Evolutionary conservation across 805 yeast genomes (phyloP), one percentile per base, ranked within the genome.

Genomic region (Myxozyma neotropica): DNA sequence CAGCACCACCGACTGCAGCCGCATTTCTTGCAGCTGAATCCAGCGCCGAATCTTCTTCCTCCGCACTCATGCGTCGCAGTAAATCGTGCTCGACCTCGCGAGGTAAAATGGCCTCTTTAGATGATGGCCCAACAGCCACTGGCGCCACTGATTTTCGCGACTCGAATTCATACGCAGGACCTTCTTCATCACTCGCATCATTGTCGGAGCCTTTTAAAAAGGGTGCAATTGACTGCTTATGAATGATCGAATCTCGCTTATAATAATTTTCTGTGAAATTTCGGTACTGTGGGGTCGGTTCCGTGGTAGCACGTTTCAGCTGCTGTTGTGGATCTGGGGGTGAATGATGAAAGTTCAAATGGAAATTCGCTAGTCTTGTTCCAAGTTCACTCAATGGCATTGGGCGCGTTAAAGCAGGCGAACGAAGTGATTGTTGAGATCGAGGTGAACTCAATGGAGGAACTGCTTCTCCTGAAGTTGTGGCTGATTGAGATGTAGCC

Each of bases 1-100:
- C n/a, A n/a, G n/a, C n/a, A n/a, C n/a, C n/a, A n/a, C n/a, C 35
- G 35, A 23, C 49, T 21, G 15, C 49, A 33, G n/a, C 15, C 35
- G 53, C 6, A 31, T 12, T 8, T 21, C 13, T 27, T 12, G 43
- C 55, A 17, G 49, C 33, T 29, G 52, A 31, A 2, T 46, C 26
- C n/a, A 43, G 5, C 12, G 38, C 26, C 48, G 15, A 33, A 8
- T 38, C 38, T 5, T 53, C 61, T 6, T 26, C 35, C 7, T 42
- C 55, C 17, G 46, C 46, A 19, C 57, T 55, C 47, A 46, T 35
- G 27, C 63, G 40, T 4, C 60, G 53, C 29, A 59, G 53, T 21
- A 50, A 15, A 21, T 59, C 60, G 13, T 59, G 53, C 42, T 59
- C 59, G n/a, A 55, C 27, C 38, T 58, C 56, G 17, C 8, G 10